A percentile compares a stretch with the other conserved stretches of the same genome.
Evolutionary conservation across 2,329 filamentous ascomycete genomes (phyloP).

Genomic region (Nemania bipapillata): DNA sequence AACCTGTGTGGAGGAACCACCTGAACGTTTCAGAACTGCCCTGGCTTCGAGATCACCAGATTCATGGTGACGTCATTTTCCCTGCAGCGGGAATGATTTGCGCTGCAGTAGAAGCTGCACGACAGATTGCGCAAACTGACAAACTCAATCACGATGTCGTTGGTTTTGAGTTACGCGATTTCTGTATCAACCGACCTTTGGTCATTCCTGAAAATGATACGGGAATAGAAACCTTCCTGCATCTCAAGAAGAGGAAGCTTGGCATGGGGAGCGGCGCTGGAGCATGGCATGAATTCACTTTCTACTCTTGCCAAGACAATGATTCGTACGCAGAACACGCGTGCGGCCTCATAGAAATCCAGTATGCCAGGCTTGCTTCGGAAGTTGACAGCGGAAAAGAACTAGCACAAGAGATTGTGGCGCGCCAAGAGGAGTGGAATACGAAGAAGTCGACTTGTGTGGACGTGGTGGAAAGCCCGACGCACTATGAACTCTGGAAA

Average conservation of each 20-base stretch:
- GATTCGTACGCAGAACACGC: conserved; percentile 13
- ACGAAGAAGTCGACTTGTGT: not conserved
- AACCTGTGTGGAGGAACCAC: conserved; percentile 59
- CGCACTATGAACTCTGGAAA: conserved; percentile 22
- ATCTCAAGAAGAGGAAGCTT: conserved; percentile 24
- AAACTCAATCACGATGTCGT: conserved; percentile 11
- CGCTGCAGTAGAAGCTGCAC: conserved; percentile 54
- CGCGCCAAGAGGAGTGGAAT: conserved; percentile 18
- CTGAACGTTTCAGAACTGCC: conserved; percentile 55
- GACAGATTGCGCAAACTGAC: conserved; percentile 21
- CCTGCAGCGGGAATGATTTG: conserved; percentile 53
- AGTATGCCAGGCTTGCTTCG: conserved; percentile 8
- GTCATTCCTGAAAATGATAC: conserved; percentile 6
- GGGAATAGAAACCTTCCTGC: conserved; percentile 11
- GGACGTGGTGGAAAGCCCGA: not conserved
- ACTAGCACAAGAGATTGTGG: conserved; percentile 13
- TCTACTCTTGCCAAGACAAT: conserved; percentile 17
- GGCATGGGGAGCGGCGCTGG: conserved; percentile 20
- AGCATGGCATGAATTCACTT: conserved; percentile 20
- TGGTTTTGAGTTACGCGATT: conserved; percentile 21
- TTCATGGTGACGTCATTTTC: conserved; percentile 47
- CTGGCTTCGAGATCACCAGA: conserved; percentile 60
- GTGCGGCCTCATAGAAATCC: conserved; percentile 19
- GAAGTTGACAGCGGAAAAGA: conserved; percentile 23
- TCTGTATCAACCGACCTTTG: conserved; percentile 19